These are phyloP conservation scores for Lentinula sp. DNA, from an alignment of 768 basidiomycete genomes.

Conservation along the genomic window DNA sequence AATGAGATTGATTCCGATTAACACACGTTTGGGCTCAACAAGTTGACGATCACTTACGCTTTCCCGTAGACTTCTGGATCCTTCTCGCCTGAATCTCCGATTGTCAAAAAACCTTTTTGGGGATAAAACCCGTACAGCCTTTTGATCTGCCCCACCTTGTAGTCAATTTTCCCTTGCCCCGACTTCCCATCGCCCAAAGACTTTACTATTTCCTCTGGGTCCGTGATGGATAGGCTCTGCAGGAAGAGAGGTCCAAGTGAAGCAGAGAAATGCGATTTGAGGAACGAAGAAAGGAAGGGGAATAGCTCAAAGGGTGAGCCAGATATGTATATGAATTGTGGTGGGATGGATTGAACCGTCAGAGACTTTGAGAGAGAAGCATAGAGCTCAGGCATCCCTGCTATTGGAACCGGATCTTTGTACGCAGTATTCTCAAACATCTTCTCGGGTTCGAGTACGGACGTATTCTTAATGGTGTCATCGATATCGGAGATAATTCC, in stretches of 20 bases:
- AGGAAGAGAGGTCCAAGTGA: slow-evolving; percentile 31
- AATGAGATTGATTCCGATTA: background rate
- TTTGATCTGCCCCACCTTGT: slow-evolving; percentile 31
- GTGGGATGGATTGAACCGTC: slow-evolving; percentile 12
- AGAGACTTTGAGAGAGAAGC: slow-evolving; percentile 28
- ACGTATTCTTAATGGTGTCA: slow-evolving; percentile 36
- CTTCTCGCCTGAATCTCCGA: slow-evolving; percentile 40
- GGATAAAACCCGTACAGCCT: slow-evolving; percentile 35
- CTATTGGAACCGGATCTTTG: slow-evolving; percentile 30
- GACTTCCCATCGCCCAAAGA: slow-evolving; percentile 4
- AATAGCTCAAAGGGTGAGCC: slow-evolving; percentile 40
- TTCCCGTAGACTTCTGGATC: slow-evolving; percentile 39
- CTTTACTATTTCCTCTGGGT: slow-evolving; percentile 24
- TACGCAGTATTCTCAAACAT: slow-evolving; percentile 32
- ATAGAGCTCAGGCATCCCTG: slow-evolving; percentile 44
- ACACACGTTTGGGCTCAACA: background rate
- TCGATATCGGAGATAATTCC: slow-evolving; percentile 42
- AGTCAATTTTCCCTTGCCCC: slow-evolving; percentile 22
- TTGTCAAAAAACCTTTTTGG: slow-evolving; percentile 32
- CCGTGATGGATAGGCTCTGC: slow-evolving; percentile 29
- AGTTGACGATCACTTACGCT: slow-evolving; percentile 23
- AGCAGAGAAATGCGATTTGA: slow-evolving; percentile 25
- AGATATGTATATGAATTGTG: slow-evolving; percentile 37
- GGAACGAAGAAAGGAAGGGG: slow-evolving; percentile 36
- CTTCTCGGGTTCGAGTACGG: slow-evolving; percentile 27